Evolutionary conservation across 441 rosid genomes (phyloP).

Genomic region (Arabidopsis hybrid): DNA sequence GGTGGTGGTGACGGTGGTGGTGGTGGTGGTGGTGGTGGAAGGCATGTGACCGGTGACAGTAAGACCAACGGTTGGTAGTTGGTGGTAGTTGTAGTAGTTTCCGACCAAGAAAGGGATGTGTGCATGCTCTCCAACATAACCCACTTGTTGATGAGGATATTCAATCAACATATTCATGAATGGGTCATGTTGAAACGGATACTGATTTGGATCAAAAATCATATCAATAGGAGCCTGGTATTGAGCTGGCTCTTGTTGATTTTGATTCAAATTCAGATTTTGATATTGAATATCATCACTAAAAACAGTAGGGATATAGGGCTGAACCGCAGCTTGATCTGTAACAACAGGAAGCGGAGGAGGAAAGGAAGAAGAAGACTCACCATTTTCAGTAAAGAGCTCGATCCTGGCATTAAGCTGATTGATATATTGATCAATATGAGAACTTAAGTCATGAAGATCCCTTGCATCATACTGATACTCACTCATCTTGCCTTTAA

Average conservation of each 20-base stretch:
- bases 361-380: not conserved
- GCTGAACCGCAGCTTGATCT: not conserved
- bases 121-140: not conserved
- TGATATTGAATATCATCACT: slow-evolving; percentile 1
- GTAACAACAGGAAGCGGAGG: not conserved
- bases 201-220: not conserved
- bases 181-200: not conserved
- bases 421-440: not conserved
- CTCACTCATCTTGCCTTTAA: not conserved
- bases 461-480: not conserved
- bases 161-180: not conserved
- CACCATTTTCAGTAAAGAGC: not conserved
- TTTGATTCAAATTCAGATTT: not conserved
- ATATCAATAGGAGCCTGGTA: not conserved
- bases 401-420: not conserved
- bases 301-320: not conserved
- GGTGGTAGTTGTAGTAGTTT: too few relatives aligned
- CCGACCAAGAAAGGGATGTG: too few relatives aligned
- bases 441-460: not conserved
- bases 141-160: not conserved
- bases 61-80: not conserved
- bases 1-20: too few relatives aligned
- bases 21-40: not conserved
- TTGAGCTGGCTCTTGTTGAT: not conserved
- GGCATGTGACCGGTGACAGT: not conserved